A percentile compares a stretch with the other conserved stretches of the same genome.
Evolutionary conservation across 768 basidiomycete species (phyloP).

Genomic region (Boletus coccyginus): DNA sequence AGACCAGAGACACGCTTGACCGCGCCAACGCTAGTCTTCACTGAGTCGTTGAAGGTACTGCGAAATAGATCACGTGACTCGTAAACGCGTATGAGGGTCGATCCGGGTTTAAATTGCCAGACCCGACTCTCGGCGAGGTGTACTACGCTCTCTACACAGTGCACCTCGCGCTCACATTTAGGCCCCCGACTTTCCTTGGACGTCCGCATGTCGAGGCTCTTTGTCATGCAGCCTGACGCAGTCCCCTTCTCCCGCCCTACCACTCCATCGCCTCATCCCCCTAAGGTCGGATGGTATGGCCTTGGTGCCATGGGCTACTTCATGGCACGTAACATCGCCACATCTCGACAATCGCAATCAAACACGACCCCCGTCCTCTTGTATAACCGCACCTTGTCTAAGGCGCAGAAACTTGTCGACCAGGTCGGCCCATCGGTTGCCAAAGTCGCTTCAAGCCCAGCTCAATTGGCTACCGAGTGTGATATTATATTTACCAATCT

Average conservation of each 20-base stretch:
- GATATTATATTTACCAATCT: constrained; percentile 79
- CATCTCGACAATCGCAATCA: constrained; percentile 38
- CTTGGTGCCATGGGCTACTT: constrained; percentile 69
- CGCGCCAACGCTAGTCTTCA: neutral
- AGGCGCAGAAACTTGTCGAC: constrained; percentile 54
- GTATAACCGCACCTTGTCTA: constrained; percentile 71
- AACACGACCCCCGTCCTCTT: constrained; percentile 56
- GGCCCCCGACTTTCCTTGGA: neutral
- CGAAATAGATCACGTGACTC: constrained; percentile 14
- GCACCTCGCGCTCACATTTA: neutral
- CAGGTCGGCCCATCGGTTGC: constrained; percentile 54
- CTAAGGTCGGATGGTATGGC: constrained; percentile 44
- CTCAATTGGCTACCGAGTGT: constrained; percentile 60
- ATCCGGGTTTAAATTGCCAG: no score
- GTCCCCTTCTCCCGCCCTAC: constrained; percentile 59
- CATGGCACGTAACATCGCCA: constrained; percentile 82
- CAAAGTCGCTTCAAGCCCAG: constrained; percentile 52
- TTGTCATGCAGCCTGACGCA: constrained; percentile 10
- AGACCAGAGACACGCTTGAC: constrained; percentile 3
- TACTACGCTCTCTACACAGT: neutral
- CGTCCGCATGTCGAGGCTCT: neutral
- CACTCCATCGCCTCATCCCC: constrained; percentile 42
- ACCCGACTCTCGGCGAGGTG: no score
- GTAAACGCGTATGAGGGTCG: neutral
- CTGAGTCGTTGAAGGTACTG: neutral